Base-by-base conservation (phyloP, 2,329 filamentous ascomycete species). In the Talaromyces islandicus region DNA sequence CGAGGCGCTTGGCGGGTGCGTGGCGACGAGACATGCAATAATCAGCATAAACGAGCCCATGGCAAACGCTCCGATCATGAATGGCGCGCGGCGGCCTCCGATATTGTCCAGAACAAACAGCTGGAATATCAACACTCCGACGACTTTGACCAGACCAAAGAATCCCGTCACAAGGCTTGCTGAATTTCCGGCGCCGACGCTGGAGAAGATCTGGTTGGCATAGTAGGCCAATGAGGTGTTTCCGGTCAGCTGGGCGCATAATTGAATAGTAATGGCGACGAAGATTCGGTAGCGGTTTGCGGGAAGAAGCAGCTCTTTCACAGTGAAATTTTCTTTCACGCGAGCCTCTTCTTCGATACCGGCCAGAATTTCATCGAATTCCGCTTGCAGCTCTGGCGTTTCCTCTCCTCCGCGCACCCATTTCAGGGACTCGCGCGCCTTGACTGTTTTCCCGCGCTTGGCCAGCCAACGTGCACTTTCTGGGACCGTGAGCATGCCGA, bases 31-130 rank as follows among this genome's bases (percentile, higher is more conserved):
- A n/a, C 75, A 71, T 12, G 78, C 77, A 43, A 83, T 78, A 56
- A 82, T 80, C 56, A 83, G 76, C 80, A 83, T 82, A 66, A 80
- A 82, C 0, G 70, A 69, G 32, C 78, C 80, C 81, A 83, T 83
- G 43, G 78, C 74, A 51, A 77, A 74, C 0, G 80, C 77, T 0
- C 81, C 81, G 2, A 68, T 70, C 29, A 83, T 73, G n/a, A 84
- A 77, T 0, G 80, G 78, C 11, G 75, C 73, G 12, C 77, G 73
- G 32, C 81, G 78, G 2, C 81, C 81, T 2, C 81, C 81, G 27
- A 83, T 71, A 4, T 76, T 73, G 63, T 83, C 81, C 38, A 83
- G 75, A 17, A 82, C 70, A 63, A 78, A 80, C 14, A 81, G 65
- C 10, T 81, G 72, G 66, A 81, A 82, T 61, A 76, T 73, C 11